phyloP scores from a whole-genome alignment of 2,329 filamentous ascomycete genomes.

The Pseudophaeomoniella oleicola region DNA sequence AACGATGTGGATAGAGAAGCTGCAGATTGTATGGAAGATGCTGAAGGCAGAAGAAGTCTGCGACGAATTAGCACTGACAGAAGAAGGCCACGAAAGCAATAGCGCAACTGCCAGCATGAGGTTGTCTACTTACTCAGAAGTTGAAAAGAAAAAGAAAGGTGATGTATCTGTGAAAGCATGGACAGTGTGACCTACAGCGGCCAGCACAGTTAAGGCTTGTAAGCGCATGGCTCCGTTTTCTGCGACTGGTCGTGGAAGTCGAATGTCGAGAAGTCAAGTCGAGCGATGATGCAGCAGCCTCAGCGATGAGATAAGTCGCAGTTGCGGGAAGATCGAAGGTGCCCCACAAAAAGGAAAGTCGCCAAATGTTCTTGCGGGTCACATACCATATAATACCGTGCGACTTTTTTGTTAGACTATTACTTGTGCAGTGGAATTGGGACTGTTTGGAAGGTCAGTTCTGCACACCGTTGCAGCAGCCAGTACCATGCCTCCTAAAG shows the following conservation, averaged over 20 bases:
- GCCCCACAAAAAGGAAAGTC: background rate
- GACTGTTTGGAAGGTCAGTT: too few species aligned
- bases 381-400: too few species aligned
- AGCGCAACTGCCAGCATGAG: background rate
- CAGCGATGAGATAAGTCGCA: background rate
- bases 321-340: background rate
- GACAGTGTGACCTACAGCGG: constrained; percentile 19
- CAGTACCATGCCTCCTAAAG: constrained; percentile 40
- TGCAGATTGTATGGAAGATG: constrained; percentile 26
- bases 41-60: constrained; percentile 22
- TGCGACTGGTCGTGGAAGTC: too few species aligned
- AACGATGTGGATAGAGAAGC: constrained; percentile 27
- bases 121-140: constrained; percentile 50
- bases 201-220: background rate
- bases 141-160: constrained; percentile 81
- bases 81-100: background rate
- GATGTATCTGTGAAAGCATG: constrained; percentile 74
- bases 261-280: too few species aligned
- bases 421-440: too few species aligned
- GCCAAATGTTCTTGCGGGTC: too few species aligned
- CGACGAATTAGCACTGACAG: constrained; percentile 3
- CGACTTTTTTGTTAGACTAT: too few species aligned
- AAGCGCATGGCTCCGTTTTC: background rate
- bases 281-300: background rate
- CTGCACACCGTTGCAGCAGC: too few species aligned